Conservation (phyloP, 768 basidiomycete species). For the Phylloporus arenicola region DNA sequence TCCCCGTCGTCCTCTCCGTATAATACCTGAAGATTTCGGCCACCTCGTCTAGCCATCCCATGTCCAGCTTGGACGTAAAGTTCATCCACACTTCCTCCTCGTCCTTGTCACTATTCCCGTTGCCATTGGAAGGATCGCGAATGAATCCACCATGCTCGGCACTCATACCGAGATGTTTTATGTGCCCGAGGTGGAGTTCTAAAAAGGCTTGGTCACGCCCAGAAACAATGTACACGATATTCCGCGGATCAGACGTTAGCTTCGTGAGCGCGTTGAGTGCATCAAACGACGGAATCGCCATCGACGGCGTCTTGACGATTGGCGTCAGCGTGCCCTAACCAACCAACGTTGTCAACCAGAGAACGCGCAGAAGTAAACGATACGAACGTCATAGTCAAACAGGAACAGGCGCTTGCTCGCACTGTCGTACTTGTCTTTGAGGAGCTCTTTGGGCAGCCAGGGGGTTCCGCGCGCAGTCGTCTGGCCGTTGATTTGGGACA, state of each 20-base stretch:
- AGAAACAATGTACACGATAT: constrained; percentile 95
- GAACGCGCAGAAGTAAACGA: not conserved
- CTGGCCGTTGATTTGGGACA: constrained; percentile 73
- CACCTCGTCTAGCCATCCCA: constrained; percentile 97
- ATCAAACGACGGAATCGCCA: constrained; percentile 72
- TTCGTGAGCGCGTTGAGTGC: constrained; percentile 70
- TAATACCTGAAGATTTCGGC: constrained; percentile 95
- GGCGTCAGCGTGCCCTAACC: constrained; percentile 88
- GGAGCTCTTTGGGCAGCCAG: constrained; percentile 58
- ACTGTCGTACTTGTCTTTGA: constrained; percentile 55
- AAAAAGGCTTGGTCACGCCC: constrained; percentile 93
- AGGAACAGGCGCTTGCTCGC: constrained; percentile 85
- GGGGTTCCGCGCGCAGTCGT: constrained; percentile 83
- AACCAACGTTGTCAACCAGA: not conserved
- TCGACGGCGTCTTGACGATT: constrained; percentile 89
- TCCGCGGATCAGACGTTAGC: constrained; percentile 75
- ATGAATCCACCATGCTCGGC: constrained; percentile 97
- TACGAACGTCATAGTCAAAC: constrained; percentile 91
- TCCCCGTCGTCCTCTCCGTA: constrained; percentile 95
- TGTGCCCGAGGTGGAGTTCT: constrained; percentile 84
- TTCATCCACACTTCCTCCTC: constrained; percentile 60
- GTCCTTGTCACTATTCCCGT: constrained; percentile 4
- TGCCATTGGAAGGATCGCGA: constrained; percentile 53
- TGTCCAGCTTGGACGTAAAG: constrained; percentile 89
- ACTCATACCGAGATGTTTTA: constrained; percentile 78